Evolutionary conservation across 805 yeast species (phyloP).

Genomic region (Myxozyma monticola): DNA sequence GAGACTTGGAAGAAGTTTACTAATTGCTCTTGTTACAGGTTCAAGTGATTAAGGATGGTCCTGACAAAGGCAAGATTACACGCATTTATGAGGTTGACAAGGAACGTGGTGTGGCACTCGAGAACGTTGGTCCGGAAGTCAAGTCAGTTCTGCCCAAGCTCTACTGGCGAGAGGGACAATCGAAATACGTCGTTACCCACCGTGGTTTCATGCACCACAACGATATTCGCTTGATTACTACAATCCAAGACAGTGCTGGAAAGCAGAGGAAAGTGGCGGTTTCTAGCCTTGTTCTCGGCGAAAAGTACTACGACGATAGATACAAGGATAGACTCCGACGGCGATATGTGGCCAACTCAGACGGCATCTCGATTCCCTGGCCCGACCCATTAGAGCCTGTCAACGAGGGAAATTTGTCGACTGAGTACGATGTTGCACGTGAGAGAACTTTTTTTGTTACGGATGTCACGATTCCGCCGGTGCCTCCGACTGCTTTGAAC

Average conservation of each 20-base stretch:
- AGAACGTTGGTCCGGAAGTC: constrained; percentile 66
- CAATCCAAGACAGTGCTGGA: constrained; percentile 66
- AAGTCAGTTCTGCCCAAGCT: constrained; percentile 67
- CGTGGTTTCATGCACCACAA: constrained; percentile 63
- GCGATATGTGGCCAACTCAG: constrained; percentile 71
- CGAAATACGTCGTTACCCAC: constrained; percentile 66
- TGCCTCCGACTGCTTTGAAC: constrained; percentile 64
- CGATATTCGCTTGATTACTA: constrained; percentile 75
- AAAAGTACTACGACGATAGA: constrained; percentile 70
- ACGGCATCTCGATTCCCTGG: constrained; percentile 80
- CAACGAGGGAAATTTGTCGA: constrained; percentile 9
- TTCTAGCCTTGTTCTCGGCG: constrained; percentile 66
- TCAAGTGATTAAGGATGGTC: constrained; percentile 62
- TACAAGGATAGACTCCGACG: constrained; percentile 73
- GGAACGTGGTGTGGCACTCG: constrained; percentile 59
- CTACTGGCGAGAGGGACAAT: constrained; percentile 71
- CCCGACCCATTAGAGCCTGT: constrained; percentile 65
- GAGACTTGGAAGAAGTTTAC: too few species aligned
- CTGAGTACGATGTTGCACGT: constrained; percentile 21
- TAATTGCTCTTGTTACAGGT: too few species aligned
- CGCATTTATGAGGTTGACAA: constrained; percentile 59
- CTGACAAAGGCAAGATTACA: constrained; percentile 71
- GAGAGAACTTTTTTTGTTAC: constrained; percentile 76
- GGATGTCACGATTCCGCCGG: constrained; percentile 62
- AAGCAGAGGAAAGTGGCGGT: constrained; percentile 67